Evolutionary conservation across 148 eudicot species (phyloP).

Genomic region (Amaranthus hypochondriacus): DNA sequence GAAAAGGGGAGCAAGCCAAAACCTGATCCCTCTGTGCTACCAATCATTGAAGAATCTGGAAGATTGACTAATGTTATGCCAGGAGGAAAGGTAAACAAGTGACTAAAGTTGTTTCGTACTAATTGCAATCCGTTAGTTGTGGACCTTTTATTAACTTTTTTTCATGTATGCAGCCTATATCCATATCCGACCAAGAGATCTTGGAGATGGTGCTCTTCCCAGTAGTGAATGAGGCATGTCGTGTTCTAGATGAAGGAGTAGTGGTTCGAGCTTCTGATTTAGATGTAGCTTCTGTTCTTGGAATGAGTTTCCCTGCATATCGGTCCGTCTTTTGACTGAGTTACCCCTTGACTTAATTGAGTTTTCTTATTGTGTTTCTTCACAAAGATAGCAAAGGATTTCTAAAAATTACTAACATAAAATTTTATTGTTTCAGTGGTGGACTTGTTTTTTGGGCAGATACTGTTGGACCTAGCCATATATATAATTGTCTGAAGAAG

Average conservation of each 20-base stretch:
- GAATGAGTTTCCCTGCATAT: conserved; percentile 96
- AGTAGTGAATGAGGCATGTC: conserved; percentile 94
- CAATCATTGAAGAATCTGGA: conserved; percentile 76
- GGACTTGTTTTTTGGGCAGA: conserved; percentile 96
- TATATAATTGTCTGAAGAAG: conserved; percentile 64
- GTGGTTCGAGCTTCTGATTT: conserved; percentile 95
- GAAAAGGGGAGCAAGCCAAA: conserved; percentile 91
- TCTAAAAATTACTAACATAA: conserved; percentile 9
- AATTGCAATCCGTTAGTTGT: background rate
- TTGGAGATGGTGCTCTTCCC: conserved; percentile 94
- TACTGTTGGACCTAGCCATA: conserved; percentile 60
- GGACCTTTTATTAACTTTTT: conserved; percentile 16
- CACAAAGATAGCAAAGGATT: background rate
- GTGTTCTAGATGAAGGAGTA: conserved; percentile 80
- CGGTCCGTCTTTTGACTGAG: conserved; percentile 48
- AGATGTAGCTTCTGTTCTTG: conserved; percentile 87
- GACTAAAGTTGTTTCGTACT: background rate
- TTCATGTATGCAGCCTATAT: conserved; percentile 57
- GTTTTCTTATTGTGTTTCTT: background rate
- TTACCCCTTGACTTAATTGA: background rate
- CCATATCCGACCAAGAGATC: conserved; percentile 73
- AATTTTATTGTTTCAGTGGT: conserved; percentile 53
- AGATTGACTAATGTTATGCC: conserved; percentile 74
- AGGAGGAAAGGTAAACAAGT: conserved; percentile 68
- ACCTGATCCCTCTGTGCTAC: conserved; percentile 72